phyloP scores from a whole-genome alignment of 2,329 filamentous ascomycete genomes.

The Colletotrichum acutatum region DNA sequence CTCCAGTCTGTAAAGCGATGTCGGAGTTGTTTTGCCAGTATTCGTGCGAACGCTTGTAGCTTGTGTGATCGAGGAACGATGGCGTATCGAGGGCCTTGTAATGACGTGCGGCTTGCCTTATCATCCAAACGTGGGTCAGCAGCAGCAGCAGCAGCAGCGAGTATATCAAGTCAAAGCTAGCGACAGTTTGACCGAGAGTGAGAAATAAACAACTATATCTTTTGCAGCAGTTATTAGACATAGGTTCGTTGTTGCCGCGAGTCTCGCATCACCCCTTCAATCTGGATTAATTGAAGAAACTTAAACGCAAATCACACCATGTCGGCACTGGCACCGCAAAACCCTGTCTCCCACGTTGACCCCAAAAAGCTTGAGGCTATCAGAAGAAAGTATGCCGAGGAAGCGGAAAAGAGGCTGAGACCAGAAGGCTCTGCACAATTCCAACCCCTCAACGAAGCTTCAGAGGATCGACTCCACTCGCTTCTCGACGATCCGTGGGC shows the following conservation, averaged over 20 bases:
- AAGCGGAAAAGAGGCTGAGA: conserved; percentile 46
- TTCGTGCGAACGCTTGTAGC: neutral
- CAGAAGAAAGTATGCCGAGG: conserved; percentile 41
- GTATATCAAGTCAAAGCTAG: neutral
- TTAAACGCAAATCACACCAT: neutral
- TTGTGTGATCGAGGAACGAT: neutral
- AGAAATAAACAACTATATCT: no score
- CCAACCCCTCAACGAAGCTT: conserved; percentile 39
- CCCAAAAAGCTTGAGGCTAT: conserved; percentile 28
- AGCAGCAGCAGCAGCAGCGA: neutral
- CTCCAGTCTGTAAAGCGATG: neutral
- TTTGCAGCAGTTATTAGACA: neutral
- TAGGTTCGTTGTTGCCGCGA: no score
- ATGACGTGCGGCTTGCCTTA: neutral
- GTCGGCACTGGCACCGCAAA: neutral
- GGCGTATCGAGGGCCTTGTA: neutral
- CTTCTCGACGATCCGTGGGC: conserved; percentile 48
- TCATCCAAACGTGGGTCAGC: neutral
- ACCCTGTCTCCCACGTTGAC: neutral
- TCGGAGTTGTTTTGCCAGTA: neutral
- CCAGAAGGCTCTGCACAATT: conserved; percentile 47
- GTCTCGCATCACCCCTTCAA: no score
- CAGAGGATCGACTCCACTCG: conserved; percentile 2
- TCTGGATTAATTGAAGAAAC: no score
- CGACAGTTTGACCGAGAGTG: accelerated